Evolutionary conservation across 176 grass and related monocot genomes (phyloP).

Genomic region (Zea luxurians): DNA sequence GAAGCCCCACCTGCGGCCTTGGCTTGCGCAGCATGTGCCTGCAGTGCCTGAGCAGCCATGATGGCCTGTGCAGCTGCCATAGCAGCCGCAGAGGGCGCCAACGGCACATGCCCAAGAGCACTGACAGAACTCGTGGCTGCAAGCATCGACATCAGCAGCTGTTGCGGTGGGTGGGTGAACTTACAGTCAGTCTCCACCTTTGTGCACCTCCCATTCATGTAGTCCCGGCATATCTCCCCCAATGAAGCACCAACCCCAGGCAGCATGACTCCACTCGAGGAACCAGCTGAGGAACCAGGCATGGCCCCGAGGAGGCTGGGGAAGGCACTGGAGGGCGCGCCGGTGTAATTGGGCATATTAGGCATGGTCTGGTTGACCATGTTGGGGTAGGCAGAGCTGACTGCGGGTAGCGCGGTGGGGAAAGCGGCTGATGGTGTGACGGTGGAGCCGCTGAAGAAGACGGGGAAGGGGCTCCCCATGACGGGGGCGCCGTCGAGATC

Average conservation of each 20-base stretch:
- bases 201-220: conserved; percentile 65
- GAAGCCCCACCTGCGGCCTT: conserved; percentile 50
- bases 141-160: conserved; percentile 71
- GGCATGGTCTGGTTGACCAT: conserved; percentile 99
- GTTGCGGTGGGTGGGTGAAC: conserved; percentile 77
- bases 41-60: conserved; percentile 82
- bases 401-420: background rate
- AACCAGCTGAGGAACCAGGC: conserved; percentile 45
- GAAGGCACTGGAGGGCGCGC: conserved; percentile 55
- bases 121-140: conserved; percentile 61
- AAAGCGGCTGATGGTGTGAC: conserved; percentile 30
- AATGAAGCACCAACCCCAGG: conserved; percentile 74
- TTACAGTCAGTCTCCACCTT: conserved; percentile 57
- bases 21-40: conserved; percentile 79
- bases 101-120: conserved; percentile 59
- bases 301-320: conserved; percentile 59
- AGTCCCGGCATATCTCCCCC: conserved; percentile 85
- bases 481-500: conserved; percentile 65
- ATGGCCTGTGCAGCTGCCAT: conserved; percentile 98
- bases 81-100: conserved; percentile 88
- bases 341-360: conserved; percentile 94
- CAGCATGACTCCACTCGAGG: conserved; percentile 70
- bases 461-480: conserved; percentile 92
- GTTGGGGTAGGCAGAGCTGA: conserved; percentile 52
- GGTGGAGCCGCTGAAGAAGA: conserved; percentile 75